Percentiles rank a stretch among this genome's conserved stretches.
phyloP scores from a whole-genome alignment of 1,284 basidiomycete genomes.

The Puccinia hordei region DNA sequence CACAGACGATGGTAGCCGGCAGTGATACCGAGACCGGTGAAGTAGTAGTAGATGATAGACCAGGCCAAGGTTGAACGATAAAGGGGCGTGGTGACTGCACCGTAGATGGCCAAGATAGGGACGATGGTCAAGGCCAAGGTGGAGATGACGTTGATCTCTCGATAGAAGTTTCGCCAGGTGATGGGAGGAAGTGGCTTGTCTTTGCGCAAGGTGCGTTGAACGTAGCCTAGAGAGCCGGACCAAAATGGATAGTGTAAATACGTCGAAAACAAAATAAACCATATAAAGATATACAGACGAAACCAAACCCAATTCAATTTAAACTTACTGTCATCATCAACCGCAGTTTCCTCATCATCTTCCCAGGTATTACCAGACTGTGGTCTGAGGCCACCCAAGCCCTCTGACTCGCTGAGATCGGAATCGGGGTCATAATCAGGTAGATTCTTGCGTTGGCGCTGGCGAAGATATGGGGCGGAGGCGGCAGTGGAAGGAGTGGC shows the following conservation, averaged over 20 bases:
- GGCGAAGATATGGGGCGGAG: conserved; percentile 8
- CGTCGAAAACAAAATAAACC: neutral
- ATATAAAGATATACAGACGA: conserved; percentile 58
- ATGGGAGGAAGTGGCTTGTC: conserved; percentile 64
- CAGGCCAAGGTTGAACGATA: conserved; percentile 70
- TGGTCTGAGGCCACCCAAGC: conserved; percentile 50
- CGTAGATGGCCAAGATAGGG: conserved; percentile 72
- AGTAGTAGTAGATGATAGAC: conserved; percentile 66
- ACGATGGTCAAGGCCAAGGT: conserved; percentile 74
- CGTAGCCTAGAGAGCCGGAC: conserved; percentile 68
- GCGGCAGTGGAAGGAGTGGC: neutral
- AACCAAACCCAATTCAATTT: conserved; percentile 64
- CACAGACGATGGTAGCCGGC: conserved; percentile 88
- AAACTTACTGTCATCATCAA: conserved; percentile 65
- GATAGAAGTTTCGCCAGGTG: conserved; percentile 68
- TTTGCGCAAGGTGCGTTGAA: conserved; percentile 76
- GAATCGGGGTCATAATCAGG: conserved; percentile 49
- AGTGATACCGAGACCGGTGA: conserved; percentile 72
- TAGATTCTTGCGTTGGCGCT: conserved; percentile 44
- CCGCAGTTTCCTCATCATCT: conserved; percentile 53
- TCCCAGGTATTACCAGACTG: conserved; percentile 50
- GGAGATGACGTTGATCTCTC: conserved; percentile 75
- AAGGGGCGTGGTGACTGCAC: conserved; percentile 67
- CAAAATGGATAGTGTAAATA: neutral
- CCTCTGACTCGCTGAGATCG: conserved; percentile 52